Evolutionary conservation across 2,329 filamentous ascomycete species (phyloP).

Genomic region (Sarocladium oryzae): DNA sequence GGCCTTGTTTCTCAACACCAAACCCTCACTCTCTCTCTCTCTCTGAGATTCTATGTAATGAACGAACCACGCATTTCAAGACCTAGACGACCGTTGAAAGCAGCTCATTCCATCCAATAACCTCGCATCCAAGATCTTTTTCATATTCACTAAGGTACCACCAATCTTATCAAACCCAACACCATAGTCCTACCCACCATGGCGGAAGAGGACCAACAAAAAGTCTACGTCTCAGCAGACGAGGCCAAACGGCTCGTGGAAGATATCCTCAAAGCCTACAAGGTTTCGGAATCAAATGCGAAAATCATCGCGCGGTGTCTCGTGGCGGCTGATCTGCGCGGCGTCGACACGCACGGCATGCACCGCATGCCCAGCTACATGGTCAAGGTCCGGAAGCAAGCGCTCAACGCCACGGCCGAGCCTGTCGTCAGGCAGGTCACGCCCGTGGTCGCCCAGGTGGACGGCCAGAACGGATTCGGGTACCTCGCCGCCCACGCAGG

Average conservation of each 20-base stretch:
- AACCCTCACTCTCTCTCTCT: too few species aligned
- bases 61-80: too few species aligned
- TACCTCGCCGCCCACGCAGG: slow-evolving; percentile 62
- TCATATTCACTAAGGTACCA: too few species aligned
- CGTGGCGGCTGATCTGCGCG: slow-evolving; percentile 68
- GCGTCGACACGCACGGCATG: slow-evolving; percentile 71
- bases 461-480: slow-evolving; percentile 67
- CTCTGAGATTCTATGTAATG: too few species aligned
- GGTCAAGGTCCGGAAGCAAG: slow-evolving; percentile 62
- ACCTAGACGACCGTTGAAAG: too few species aligned
- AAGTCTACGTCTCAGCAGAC: slow-evolving; percentile 28
- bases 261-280: slow-evolving; percentile 52
- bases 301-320: slow-evolving; percentile 59
- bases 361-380: slow-evolving; percentile 76
- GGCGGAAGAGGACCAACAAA: slow-evolving; percentile 14
- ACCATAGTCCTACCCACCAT: too few species aligned
- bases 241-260: slow-evolving; percentile 43
- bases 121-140: too few species aligned
- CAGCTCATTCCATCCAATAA: too few species aligned
- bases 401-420: slow-evolving; percentile 53
- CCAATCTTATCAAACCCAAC: too few species aligned
- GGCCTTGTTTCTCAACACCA: too few species aligned
- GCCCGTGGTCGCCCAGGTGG: slow-evolving; percentile 62
- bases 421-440: slow-evolving; percentile 58
- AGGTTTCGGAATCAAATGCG: slow-evolving; percentile 53